A percentile compares a stretch with the other conserved stretches of the same genome.
These are phyloP conservation scores for Amaranthus palmeri DNA, from an alignment of 148 eudicot genomes.

Conservation along the genomic window DNA sequence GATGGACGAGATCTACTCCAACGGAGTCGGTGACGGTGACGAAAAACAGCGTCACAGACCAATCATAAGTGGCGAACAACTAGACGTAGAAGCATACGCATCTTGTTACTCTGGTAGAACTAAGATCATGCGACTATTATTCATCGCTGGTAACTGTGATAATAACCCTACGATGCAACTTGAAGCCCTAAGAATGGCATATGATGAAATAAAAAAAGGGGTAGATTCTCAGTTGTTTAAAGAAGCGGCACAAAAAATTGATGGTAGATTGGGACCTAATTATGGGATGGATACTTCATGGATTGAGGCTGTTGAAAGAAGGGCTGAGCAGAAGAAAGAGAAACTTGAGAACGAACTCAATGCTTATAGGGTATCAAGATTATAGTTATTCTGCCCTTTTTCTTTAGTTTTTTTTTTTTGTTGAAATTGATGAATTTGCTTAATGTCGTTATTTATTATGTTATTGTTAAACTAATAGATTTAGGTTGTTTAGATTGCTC, in stretches of 20 bases:
- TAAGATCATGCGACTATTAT: slow-evolving; percentile 65
- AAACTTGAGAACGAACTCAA: slow-evolving; percentile 87
- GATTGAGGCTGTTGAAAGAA: slow-evolving; percentile 59
- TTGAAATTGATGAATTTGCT: neutral
- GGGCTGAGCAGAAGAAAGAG: slow-evolving; percentile 77
- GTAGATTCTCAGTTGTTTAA: slow-evolving; percentile 68
- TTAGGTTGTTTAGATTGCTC: too few species aligned
- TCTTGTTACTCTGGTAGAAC: slow-evolving; percentile 76
- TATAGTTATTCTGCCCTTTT: neutral
- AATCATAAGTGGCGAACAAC: slow-evolving; percentile 67
- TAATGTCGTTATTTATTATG: neutral
- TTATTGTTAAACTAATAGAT: too few species aligned
- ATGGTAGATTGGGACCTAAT: slow-evolving; percentile 46
- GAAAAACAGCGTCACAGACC: slow-evolving; percentile 22
- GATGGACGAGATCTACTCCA: slow-evolving; percentile 30
- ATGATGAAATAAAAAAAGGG: slow-evolving; percentile 81
- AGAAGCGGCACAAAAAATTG: slow-evolving; percentile 61
- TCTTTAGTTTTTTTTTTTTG: neutral
- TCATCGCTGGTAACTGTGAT: slow-evolving; percentile 65
- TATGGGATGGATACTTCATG: slow-evolving; percentile 54
- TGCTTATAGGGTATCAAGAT: slow-evolving; percentile 59
- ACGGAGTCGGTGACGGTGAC: slow-evolving; percentile 20
- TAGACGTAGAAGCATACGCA: slow-evolving; percentile 84
- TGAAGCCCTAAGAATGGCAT: slow-evolving; percentile 85
- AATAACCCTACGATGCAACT: slow-evolving; percentile 38